These are phyloP conservation scores for Eucalyptus curtisii DNA, from an alignment of 345 rosid genomes.

Conservation along the genomic window DNA sequence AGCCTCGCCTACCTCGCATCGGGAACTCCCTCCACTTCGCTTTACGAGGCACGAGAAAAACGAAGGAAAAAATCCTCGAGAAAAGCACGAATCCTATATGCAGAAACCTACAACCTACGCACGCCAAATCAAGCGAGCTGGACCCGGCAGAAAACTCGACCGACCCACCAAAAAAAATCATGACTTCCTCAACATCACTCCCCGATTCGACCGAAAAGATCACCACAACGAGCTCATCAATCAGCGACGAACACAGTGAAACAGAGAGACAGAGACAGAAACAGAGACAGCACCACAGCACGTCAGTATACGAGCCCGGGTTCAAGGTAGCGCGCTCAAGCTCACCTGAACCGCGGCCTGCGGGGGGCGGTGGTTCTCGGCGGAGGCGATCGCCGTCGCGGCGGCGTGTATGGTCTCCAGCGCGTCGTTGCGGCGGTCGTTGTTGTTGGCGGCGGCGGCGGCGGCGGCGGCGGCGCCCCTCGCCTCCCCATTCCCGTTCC, in stretches of 20 bases:
- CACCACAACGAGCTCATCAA: background rate
- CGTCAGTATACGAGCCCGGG: background rate
- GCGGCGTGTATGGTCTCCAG: constrained; percentile 78
- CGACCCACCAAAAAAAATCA: background rate
- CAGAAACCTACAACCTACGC: background rate
- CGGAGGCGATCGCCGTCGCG: constrained; percentile 77
- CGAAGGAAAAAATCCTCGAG: background rate
- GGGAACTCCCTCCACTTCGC: background rate
- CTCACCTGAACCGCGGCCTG: constrained; percentile 47
- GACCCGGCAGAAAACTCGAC: background rate
- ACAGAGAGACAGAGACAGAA: background rate
- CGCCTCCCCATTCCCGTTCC: background rate
- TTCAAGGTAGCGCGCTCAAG: background rate
- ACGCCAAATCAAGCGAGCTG: background rate
- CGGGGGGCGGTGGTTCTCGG: constrained; percentile 56
- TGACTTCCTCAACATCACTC: background rate
- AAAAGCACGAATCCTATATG: background rate
- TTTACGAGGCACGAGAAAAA: background rate
- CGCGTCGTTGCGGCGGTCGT: constrained; percentile 25
- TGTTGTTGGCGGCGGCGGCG: constrained; percentile 13
- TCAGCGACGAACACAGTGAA: background rate
- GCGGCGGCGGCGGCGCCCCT: background rate
- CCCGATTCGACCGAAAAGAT: background rate
- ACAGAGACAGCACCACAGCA: background rate
- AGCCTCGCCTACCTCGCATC: background rate